Conservation (phyloP, 139 green algal species). For the Raphidocelis subcapitata region DNA sequence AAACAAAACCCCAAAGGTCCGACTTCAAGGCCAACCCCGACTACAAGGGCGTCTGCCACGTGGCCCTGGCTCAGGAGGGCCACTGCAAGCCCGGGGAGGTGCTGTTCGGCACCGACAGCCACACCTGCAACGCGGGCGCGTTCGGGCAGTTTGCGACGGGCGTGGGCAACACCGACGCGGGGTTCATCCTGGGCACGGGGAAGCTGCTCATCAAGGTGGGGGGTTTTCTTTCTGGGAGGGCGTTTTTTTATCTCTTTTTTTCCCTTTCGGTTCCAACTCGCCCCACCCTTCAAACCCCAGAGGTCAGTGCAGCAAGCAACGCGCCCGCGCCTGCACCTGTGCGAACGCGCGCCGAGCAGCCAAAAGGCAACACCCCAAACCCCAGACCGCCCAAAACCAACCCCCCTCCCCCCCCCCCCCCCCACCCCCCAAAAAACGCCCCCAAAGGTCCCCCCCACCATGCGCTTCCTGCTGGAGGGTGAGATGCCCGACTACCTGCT, state of each 20-base stretch:
- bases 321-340: too few relatives aligned
- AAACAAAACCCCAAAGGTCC: neutral
- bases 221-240: too few relatives aligned
- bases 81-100: conserved; percentile 89
- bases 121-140: conserved; percentile 96
- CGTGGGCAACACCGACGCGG: conserved; percentile 95
- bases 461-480: conserved; percentile 93
- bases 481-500: conserved; percentile 91
- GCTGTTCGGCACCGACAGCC: conserved; percentile 96
- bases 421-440: too few relatives aligned
- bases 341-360: too few relatives aligned
- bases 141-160: conserved; percentile 96
- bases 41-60: conserved; percentile 95
- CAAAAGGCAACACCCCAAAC: too few relatives aligned
- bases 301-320: too few relatives aligned
- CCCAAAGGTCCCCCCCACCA: conserved; percentile 83
- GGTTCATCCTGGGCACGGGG: conserved; percentile 96
- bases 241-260: too few relatives aligned
- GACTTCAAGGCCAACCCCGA: conserved; percentile 96
- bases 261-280: too few relatives aligned
- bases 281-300: too few relatives aligned
- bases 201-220: conserved; percentile 96
- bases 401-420: too few relatives aligned
- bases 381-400: too few relatives aligned
- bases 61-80: conserved; percentile 61